These are phyloP conservation scores for Candida sojae DNA, from an alignment of 1,139 yeast genomes.

Conservation along the genomic window DNA sequence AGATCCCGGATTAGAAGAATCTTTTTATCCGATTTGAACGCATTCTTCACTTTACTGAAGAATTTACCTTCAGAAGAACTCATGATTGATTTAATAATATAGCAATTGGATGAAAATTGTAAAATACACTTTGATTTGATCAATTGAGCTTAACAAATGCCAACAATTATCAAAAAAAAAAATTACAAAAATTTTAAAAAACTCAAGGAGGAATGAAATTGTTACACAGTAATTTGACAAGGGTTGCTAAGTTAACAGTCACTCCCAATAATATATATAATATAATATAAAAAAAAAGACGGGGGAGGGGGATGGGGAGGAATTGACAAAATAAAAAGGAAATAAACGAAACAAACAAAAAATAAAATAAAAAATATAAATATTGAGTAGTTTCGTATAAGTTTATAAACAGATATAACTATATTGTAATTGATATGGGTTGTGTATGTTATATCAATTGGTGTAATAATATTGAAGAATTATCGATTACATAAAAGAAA, in stretches of 20 bases:
- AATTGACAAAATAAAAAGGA: not conserved
- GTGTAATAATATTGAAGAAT: no score
- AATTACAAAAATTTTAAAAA: not conserved
- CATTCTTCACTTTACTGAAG: constrained; percentile 28
- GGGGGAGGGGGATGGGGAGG: not conserved
- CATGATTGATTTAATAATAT: constrained; percentile 1
- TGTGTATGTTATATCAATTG: no score
- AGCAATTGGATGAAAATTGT: not conserved
- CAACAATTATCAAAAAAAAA: not conserved
- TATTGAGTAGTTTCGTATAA: no score
- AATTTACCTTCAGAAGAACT: constrained; percentile 17
- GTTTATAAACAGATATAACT: no score
- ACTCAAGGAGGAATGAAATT: no score
- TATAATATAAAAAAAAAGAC: not conserved
- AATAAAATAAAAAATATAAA: no score
- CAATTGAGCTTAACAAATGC: not conserved
- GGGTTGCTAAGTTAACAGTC: no score
- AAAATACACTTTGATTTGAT: not conserved
- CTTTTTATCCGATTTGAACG: constrained; percentile 23
- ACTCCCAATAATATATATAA: not conserved
- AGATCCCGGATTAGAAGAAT: constrained; percentile 12
- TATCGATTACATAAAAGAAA: no score
- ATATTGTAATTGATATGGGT: no score
- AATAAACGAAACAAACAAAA: not conserved
- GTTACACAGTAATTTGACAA: no score